Evolutionary conservation across 768 basidiomycete species (phyloP).

Genomic region (Termitomyces sp.): DNA sequence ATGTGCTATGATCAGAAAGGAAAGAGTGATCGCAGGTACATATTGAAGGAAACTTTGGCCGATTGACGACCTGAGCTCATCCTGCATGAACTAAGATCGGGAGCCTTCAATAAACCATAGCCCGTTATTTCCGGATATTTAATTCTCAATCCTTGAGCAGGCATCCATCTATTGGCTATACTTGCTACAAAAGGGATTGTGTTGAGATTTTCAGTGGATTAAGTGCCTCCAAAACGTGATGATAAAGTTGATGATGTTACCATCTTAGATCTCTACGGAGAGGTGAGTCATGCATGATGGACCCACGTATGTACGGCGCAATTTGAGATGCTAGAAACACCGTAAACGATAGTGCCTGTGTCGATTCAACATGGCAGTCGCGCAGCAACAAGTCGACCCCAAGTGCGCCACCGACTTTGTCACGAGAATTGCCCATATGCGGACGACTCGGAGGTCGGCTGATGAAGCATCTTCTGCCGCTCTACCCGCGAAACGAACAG

Average conservation of each 20-base stretch:
- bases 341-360: background rate
- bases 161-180: background rate
- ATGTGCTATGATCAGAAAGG: background rate
- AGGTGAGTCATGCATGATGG: background rate
- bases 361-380: background rate
- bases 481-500: constrained; percentile 57
- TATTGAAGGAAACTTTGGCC: background rate
- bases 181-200: background rate
- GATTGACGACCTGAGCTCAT: background rate
- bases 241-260: background rate
- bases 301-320: background rate
- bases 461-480: constrained; percentile 10
- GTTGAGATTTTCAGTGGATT: background rate
- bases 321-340: background rate
- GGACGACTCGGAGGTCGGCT: constrained; percentile 36
- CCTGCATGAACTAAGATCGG: too few relatives aligned
- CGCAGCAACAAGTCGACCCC: constrained; percentile 25
- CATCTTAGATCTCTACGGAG: background rate
- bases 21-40: background rate
- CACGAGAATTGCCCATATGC: constrained; percentile 53
- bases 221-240: too few relatives aligned
- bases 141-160: background rate
- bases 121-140: background rate
- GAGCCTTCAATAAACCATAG: background rate
- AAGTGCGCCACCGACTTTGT: constrained; percentile 50